Conservation (phyloP, 2,329 filamentous ascomycete species). For the Tolypocladium inflatum region DNA sequence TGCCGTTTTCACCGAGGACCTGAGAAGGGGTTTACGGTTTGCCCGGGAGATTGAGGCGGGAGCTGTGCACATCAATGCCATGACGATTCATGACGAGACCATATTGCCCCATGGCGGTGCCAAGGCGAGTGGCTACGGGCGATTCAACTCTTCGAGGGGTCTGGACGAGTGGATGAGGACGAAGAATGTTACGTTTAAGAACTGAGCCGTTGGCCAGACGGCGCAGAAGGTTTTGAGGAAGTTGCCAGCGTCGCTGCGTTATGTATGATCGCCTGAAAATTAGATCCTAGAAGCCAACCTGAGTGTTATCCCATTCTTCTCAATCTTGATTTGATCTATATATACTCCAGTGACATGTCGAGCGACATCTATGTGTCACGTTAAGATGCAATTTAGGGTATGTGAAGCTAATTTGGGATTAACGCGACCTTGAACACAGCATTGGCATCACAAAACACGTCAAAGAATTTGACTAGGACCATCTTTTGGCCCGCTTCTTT, state of each 20-base stretch:
- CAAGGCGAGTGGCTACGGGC: slow-evolving; percentile 54
- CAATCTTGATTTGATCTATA: no score
- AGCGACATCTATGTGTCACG: no score
- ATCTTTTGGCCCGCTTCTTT: no score
- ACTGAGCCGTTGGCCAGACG: slow-evolving; percentile 8
- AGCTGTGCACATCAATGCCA: slow-evolving; percentile 57
- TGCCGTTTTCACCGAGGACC: slow-evolving; percentile 63
- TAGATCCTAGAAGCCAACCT: no score
- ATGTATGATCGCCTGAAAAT: background rate
- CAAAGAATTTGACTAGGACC: no score
- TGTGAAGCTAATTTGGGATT: background rate
- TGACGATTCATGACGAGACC: slow-evolving; percentile 57
- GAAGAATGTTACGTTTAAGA: slow-evolving; percentile 53
- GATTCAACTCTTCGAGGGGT: slow-evolving; percentile 45
- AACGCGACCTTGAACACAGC: no score
- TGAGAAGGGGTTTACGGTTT: slow-evolving; percentile 49
- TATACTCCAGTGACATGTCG: no score
- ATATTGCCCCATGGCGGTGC: slow-evolving; percentile 55
- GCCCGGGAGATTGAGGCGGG: slow-evolving; percentile 57
- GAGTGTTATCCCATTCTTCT: no score
- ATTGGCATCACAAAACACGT: no score
- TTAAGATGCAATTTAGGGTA: no score
- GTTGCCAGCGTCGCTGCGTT: background rate
- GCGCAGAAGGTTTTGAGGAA: no score
- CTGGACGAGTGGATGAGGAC: slow-evolving; percentile 53